Evolutionary conservation across 345 rosid genomes (phyloP).

Genomic region (Angophora floribunda): DNA sequence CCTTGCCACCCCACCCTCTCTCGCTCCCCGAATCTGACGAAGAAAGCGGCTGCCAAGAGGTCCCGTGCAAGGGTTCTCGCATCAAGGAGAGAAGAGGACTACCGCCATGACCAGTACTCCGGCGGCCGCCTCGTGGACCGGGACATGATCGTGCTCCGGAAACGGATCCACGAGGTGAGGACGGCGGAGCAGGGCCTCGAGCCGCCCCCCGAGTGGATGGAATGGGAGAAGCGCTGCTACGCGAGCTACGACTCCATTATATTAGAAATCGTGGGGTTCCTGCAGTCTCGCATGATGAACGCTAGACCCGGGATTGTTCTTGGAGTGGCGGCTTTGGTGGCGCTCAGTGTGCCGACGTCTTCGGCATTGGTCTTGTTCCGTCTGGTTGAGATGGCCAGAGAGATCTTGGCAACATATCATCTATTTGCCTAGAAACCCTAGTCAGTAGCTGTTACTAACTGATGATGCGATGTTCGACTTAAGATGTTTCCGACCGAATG

Average conservation of each 20-base stretch:
- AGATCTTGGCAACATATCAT: not conserved
- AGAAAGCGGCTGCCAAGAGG: not conserved
- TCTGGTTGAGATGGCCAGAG: not conserved
- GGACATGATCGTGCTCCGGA: conserved; percentile 24
- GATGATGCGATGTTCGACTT: not conserved
- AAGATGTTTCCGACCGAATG: not conserved
- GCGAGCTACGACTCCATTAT: conserved; percentile 9
- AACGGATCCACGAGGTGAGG: conserved; percentile 23
- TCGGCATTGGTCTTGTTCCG: not conserved
- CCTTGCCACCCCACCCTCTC: not conserved
- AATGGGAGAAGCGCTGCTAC: conserved; percentile 35
- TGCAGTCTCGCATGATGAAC: conserved; percentile 33
- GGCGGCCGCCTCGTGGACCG: conserved; percentile 14
- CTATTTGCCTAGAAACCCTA: not conserved
- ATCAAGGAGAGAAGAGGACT: not conserved
- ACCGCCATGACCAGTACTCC: not conserved
- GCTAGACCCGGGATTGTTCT: conserved; percentile 35
- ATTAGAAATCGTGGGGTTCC: conserved; percentile 12
- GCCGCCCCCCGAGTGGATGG: conserved; percentile 32
- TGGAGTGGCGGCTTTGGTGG: conserved; percentile 7
- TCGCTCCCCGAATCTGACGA: not conserved
- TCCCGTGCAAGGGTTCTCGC: not conserved
- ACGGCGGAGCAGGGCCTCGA: conserved; percentile 15
- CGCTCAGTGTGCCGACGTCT: conserved; percentile 6
- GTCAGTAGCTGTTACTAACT: not conserved